A percentile compares a stretch with the other conserved stretches of the same genome.
These are phyloP conservation scores for Malassezia arunalokei DNA, from an alignment of 1,284 basidiomycete genomes.

Conservation along the genomic window DNA sequence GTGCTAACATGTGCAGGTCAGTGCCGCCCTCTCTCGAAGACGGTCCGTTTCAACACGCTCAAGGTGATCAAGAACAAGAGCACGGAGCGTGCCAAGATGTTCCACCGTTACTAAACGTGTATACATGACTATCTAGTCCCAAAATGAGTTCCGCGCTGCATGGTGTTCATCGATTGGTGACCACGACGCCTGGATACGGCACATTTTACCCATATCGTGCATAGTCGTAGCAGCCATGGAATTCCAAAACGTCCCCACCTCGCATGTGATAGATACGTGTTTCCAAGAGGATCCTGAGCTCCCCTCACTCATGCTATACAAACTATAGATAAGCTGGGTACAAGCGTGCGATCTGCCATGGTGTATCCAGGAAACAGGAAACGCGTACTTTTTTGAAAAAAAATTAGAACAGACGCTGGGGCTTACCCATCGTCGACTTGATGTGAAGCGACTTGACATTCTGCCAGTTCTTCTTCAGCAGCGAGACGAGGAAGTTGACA, in stretches of 20 bases:
- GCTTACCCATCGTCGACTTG: conserved; percentile 99
- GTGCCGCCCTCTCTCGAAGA: conserved; percentile 98
- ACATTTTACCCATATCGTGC: conserved; percentile 6
- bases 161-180: background rate
- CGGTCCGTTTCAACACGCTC: conserved; percentile 94
- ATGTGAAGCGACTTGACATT: conserved; percentile 98
- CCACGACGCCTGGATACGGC: background rate
- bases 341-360: conserved; percentile 19
- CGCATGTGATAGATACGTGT: background rate
- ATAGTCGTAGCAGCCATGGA: conserved; percentile 2
- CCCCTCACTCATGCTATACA: conserved; percentile 14
- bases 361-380: conserved; percentile 6
- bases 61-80: conserved; percentile 56
- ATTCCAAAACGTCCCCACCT: background rate
- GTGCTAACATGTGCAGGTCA: conserved; percentile 52
- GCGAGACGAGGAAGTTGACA: conserved; percentile 99
- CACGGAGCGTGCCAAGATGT: conserved; percentile 58
- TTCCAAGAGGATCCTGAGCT: conserved; percentile 14
- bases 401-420: conserved; percentile 72
- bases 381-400: background rate
- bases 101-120: conserved; percentile 72
- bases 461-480: conserved; percentile 99
- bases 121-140: background rate
- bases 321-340: conserved; percentile 15
- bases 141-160: conserved; percentile 10